These are phyloP conservation scores for Quercus cerris DNA, from an alignment of 306 rosid genomes.

Conservation along the genomic window DNA sequence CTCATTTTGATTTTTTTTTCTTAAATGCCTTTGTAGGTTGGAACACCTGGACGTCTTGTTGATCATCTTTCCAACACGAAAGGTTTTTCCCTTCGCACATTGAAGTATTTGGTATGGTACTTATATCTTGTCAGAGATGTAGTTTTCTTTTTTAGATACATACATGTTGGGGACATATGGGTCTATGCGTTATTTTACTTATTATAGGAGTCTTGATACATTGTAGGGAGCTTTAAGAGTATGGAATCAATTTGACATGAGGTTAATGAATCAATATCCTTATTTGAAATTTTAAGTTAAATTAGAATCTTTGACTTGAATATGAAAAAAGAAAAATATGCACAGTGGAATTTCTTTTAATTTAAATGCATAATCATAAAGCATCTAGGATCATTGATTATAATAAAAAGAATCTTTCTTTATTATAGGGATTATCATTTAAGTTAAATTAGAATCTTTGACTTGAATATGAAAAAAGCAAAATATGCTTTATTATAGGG, in stretches of 20 bases:
- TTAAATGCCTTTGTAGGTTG: conserved; percentile 50
- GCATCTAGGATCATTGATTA: no score
- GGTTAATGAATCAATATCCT: background rate
- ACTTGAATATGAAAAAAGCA: no score
- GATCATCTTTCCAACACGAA: conserved; percentile 82
- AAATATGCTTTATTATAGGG: no score
- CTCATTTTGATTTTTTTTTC: background rate
- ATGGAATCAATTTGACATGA: no score
- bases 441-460: no score
- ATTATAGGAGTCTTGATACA: background rate
- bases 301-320: background rate
- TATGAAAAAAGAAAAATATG: background rate
- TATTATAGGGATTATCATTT: no score
- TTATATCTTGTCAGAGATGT: background rate
- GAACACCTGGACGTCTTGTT: conserved; percentile 89
- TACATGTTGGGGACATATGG: background rate
- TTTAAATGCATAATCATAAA: no score
- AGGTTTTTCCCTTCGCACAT: conserved; percentile 63
- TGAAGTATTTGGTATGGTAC: conserved; percentile 67
- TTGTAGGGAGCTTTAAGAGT: background rate
- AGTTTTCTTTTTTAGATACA: background rate
- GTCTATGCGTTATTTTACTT: background rate
- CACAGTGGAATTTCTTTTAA: no score
- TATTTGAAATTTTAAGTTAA: background rate
- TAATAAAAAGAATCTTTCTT: no score